Evolutionary conservation across 106 monocot genomes (phyloP), one percentile per base, ranked within the genome.

Genomic region (Dendrobium nobile): DNA sequence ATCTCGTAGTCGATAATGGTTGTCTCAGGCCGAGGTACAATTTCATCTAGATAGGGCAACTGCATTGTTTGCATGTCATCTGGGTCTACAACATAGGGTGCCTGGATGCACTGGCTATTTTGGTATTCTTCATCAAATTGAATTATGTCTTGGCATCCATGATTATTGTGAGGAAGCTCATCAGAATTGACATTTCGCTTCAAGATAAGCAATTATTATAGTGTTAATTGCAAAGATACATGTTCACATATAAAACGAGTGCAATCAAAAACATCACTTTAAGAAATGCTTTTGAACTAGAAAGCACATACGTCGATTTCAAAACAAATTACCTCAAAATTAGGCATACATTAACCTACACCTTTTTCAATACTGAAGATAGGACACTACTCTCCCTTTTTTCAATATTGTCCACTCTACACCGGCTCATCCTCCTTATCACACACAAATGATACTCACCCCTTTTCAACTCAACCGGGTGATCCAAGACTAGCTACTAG

Each of bases 71-170:
- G 64, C 22, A 5, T 18, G 13, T 54, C 37, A 61, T 77, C 61
- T 13, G 54, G 56, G 9, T 6, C 31, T 8, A 68, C 72, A 40
- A 48, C 28, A 70, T 20, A 82, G 26, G 77, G 51, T 7, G 37
- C 22, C 13, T 86, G 17, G 70, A 51, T 65, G 77, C 67, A 65
- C 45, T 77, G 73, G 4, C 70, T 78, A 11, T 44, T 40, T 43
- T 54, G 47, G 17, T 79, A 79, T 56, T 82, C 73, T 61, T 77
- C 79, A 20, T 11, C 37, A 10, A 84, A 84, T 54, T 79, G 59
- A 28, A 79, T 84, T 1, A 82, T 54, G 81, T 80, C 85, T 18
- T 82, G 10, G 65, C 24, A 22, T 1, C 54, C 17, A 44, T 7
- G 40, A 58, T 73, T 33, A 61, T 4, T 16, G 27, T 19, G 8